Base-by-base conservation (phyloP, 2,329 filamentous ascomycete species). In the Dothistroma septosporum region DNA sequence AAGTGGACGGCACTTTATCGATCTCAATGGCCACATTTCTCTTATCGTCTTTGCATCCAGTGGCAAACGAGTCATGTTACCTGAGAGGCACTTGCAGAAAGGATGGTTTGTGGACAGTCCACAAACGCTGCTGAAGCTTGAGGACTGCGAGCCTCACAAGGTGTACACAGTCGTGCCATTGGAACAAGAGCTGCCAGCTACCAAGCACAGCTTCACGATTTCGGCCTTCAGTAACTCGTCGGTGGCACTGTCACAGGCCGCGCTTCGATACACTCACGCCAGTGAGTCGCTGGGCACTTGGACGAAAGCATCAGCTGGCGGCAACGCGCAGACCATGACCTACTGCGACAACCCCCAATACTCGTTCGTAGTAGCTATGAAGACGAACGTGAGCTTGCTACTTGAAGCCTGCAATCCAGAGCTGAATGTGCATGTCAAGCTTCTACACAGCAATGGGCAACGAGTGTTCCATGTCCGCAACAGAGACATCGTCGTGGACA, bases 51-150 rank as follows among this genome's bases (percentile, higher is more conserved):
- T 93, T 72, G 82, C 88, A 19, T 85, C 85, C 32, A 73, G 82
- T 44, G 92, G 93, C 2, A 80, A 85, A 37, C 83, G 87, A 53
- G 86, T 97, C 0, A 87, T 91, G 66, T 80, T 94, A 14, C 86
- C 85, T 57, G 90, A 93, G 59, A 85, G 85, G 7, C 84, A 87
- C 24, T 74, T 90, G 0, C 86, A 90, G 68, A 86, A 88, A 37
- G 89, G 89, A 0, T 90, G 91, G n/a, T 96, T 91, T 64, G 91
- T 97, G 35, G 93, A 97, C 75, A 95, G 92, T 2, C 92, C 92
- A 1, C 95, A 97, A 74, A 96, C 90, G 0, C 84, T 99, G 8
- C 85, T 95, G 49, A 87, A 89, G 60, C 82, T 96, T 62, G 83
- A 90, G 31, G 83, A 89, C 37, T 81, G 82, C 60, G 75, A 80